These are phyloP conservation scores for Isochrysis galbana DNA, from an alignment of 78 protist genomes.

Conservation along the genomic window DNA sequence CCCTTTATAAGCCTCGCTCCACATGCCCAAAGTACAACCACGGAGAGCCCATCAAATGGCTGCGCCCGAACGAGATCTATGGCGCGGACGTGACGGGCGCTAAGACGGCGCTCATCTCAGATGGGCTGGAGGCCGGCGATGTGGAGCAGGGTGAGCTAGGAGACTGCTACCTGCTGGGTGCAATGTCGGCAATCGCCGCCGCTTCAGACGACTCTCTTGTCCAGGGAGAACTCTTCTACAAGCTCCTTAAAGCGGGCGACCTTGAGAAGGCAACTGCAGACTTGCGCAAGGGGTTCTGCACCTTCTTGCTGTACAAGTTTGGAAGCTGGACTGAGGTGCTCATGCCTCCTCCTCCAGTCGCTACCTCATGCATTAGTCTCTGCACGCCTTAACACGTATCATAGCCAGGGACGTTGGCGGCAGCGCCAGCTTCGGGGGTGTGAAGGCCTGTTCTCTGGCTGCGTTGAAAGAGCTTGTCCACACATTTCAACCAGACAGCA, in stretches of 20 bases:
- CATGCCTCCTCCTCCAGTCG: no score
- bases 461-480: no score
- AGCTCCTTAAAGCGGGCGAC: neutral
- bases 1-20: neutral
- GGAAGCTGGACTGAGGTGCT: constrained; percentile 12
- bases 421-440: no score
- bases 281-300: neutral
- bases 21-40: neutral
- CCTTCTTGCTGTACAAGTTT: neutral
- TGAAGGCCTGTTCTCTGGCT: no score
- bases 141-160: constrained; percentile 32
- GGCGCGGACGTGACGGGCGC: neutral
- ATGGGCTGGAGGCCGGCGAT: neutral
- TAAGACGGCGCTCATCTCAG: neutral
- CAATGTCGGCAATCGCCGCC: neutral
- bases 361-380: no score
- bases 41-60: neutral
- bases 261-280: neutral
- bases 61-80: neutral
- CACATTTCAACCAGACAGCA: no score
- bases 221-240: neutral
- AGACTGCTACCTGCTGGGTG: constrained; percentile 31
- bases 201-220: neutral
- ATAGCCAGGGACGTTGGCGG: no score
- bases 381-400: no score